Percentiles rank a stretch among this genome's conserved stretches.
Conservation (phyloP, 2,329 filamentous ascomycete species). For the Magnaporthiopsis rhizophila region DNA sequence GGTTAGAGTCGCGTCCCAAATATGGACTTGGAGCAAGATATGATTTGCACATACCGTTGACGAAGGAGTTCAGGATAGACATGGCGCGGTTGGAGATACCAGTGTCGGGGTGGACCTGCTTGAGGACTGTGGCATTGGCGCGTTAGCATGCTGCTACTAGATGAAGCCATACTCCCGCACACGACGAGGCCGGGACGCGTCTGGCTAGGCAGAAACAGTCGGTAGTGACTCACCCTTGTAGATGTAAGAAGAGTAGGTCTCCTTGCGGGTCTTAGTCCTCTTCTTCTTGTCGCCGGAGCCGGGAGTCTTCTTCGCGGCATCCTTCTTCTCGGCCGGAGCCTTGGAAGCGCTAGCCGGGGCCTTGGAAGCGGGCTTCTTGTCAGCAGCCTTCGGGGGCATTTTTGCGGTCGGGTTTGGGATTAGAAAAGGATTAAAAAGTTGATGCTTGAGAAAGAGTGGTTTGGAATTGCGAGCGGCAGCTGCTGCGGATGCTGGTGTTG, state of each 20-base stretch:
- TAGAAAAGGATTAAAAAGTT: slow-evolving; percentile 12
- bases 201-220: not conserved
- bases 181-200: not conserved
- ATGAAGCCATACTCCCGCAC: not conserved
- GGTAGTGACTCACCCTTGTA: slow-evolving; percentile 79
- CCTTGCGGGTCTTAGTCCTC: slow-evolving; percentile 99
- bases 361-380: slow-evolving; percentile 97
- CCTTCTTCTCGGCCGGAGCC: slow-evolving; percentile 85
- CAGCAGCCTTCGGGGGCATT: slow-evolving; percentile 97
- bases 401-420: slow-evolving; percentile 31
- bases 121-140: slow-evolving; percentile 62
- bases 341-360: slow-evolving; percentile 68
- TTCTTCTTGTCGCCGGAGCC: slow-evolving; percentile 99
- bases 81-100: slow-evolving; percentile 99
- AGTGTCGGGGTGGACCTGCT: slow-evolving; percentile 99
- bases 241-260: slow-evolving; percentile 99
- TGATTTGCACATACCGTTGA: slow-evolving; percentile 68
- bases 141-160: slow-evolving; percentile 1
- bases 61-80: slow-evolving; percentile 99
- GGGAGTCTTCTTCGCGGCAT: slow-evolving; percentile 99
- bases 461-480: slow-evolving; percentile 17
- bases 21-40: not conserved
- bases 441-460: slow-evolving; percentile 11
- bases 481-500: slow-evolving; percentile 12
- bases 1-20: slow-evolving; percentile 13